Evolutionary conservation across 768 basidiomycete species (phyloP).

Genomic region (Leccinum barrowsii): DNA sequence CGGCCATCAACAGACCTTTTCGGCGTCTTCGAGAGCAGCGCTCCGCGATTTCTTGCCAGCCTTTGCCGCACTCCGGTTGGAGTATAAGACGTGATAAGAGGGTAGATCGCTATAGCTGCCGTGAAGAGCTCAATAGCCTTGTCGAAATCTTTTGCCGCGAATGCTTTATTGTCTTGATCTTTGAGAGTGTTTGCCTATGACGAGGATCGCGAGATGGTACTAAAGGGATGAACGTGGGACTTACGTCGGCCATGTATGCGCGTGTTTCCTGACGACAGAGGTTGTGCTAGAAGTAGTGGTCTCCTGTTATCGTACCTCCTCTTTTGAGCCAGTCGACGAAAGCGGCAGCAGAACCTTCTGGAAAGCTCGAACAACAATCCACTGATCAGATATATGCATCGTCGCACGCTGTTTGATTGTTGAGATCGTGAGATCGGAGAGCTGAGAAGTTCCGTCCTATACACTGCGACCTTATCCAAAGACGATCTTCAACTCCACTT

Average conservation of each 20-base stretch:
- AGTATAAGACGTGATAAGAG: slow-evolving; percentile 84
- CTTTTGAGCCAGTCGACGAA: neutral
- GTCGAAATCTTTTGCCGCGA: slow-evolving; percentile 89
- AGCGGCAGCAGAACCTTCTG: slow-evolving; percentile 28
- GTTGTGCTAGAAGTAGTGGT: neutral
- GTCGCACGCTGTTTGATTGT: neutral
- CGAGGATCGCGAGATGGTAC: slow-evolving; percentile 18
- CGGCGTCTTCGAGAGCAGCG: slow-evolving; percentile 82
- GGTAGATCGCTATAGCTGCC: slow-evolving; percentile 82
- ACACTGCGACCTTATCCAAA: neutral
- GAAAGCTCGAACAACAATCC: slow-evolving; percentile 21
- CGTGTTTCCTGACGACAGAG: neutral
- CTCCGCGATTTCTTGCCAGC: slow-evolving; percentile 79
- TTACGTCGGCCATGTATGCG: slow-evolving; percentile 34
- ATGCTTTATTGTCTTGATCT: slow-evolving; percentile 94
- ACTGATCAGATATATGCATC: no score
- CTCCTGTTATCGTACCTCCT: slow-evolving; percentile 16
- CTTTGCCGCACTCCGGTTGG: slow-evolving; percentile 89
- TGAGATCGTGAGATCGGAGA: neutral
- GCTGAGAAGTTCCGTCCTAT: neutral
- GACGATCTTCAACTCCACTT: neutral
- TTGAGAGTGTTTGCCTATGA: slow-evolving; percentile 63
- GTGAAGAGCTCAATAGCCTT: slow-evolving; percentile 80
- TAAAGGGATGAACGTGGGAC: slow-evolving; percentile 8
- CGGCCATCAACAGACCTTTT: slow-evolving; percentile 54